Conservation (phyloP, 768 basidiomycete genomes). For the Mycena vulgaris region DNA sequence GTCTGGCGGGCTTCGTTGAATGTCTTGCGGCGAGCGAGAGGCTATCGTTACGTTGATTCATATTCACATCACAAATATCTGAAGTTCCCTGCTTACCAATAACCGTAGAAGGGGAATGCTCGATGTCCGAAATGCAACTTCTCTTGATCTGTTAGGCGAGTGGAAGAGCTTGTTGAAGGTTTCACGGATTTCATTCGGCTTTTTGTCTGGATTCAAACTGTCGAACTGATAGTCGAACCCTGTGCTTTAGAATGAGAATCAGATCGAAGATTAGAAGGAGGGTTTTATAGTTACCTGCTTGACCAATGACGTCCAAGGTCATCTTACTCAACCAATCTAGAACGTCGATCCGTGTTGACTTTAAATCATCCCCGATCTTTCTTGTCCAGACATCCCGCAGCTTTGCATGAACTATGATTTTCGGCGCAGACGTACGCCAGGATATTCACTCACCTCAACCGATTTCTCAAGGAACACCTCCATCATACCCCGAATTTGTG, state of each 20-base stretch:
- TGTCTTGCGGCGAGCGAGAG: not conserved
- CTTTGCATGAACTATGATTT: not conserved
- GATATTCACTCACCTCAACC: constrained; percentile 39
- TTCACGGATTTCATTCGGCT: constrained; percentile 8
- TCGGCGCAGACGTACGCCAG: not conserved
- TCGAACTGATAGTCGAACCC: constrained; percentile 26
- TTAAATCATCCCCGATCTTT: not conserved
- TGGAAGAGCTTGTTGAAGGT: constrained; percentile 13
- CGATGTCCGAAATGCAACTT: too few relatives aligned
- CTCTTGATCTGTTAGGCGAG: not conserved
- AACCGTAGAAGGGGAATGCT: constrained; percentile 5
- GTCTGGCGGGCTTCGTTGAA: not conserved
- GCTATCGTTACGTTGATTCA: not conserved
- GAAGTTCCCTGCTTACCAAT: not conserved
- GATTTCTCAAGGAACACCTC: constrained; percentile 55
- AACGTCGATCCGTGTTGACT: constrained; percentile 25
- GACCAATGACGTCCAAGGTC: constrained; percentile 33
- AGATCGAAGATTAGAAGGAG: too few relatives aligned
- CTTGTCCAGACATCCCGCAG: constrained; percentile 24
- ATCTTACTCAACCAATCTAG: constrained; percentile 17
- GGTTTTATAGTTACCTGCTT: constrained; percentile 4
- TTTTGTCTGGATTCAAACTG: not conserved
- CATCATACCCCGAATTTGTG: constrained; percentile 55
- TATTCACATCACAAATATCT: too few relatives aligned
- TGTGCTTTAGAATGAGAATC: too few relatives aligned